Evolutionary conservation across 2,329 filamentous ascomycete genomes (phyloP).

Genomic region (Colletotrichum euphorbiae): DNA sequence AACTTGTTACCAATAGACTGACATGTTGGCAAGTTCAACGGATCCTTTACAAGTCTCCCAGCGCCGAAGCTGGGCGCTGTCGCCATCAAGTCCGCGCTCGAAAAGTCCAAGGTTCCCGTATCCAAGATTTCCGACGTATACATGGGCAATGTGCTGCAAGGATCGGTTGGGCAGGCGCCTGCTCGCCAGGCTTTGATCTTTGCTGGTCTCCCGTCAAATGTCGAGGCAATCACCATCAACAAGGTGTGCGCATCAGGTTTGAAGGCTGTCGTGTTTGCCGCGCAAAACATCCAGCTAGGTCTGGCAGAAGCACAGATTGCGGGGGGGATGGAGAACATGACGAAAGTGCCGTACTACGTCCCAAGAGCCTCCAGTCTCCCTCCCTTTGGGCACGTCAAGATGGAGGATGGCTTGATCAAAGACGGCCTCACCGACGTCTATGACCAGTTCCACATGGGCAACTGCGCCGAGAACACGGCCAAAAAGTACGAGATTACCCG

Average conservation of each 20-base stretch:
- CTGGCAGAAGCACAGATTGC: constrained; percentile 89
- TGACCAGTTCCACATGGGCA: constrained; percentile 97
- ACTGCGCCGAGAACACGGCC: constrained; percentile 93
- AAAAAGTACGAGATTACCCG: constrained; percentile 86
- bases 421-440: constrained; percentile 97
- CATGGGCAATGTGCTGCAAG: constrained; percentile 96
- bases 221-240: constrained; percentile 94
- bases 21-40: constrained; percentile 81
- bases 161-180: constrained; percentile 85
- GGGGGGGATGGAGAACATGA: constrained; percentile 99
- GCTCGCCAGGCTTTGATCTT: constrained; percentile 92
- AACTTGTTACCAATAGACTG: constrained; percentile 16
- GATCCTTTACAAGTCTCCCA: constrained; percentile 83
- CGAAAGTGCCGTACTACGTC: constrained; percentile 89
- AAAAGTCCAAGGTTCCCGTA: constrained; percentile 84
- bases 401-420: constrained; percentile 93
- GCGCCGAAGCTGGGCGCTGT: constrained; percentile 90
- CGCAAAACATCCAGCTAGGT: constrained; percentile 94
- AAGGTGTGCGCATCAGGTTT: constrained; percentile 97
- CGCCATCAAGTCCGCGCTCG: constrained; percentile 90
- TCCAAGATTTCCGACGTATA: constrained; percentile 92
- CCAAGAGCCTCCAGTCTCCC: constrained; percentile 84
- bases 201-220: constrained; percentile 81
- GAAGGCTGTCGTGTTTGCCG: constrained; percentile 90
- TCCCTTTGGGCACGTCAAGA: constrained; percentile 85